Conservation (phyloP, 106 monocot species). For the Phalaenopsis aphrodite region DNA sequence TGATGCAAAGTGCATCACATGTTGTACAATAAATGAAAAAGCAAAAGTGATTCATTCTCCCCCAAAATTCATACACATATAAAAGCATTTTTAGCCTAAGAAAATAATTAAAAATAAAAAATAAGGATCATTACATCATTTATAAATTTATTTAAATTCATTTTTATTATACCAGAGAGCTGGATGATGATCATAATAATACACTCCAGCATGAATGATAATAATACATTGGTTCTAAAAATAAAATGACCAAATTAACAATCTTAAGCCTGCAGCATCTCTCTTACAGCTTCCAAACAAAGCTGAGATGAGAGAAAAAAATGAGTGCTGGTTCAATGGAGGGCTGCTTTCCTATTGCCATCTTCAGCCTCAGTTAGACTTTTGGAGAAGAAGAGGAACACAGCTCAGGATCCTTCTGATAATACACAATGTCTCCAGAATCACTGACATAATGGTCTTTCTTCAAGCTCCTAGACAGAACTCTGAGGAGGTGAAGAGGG, state of each 20-base stretch:
- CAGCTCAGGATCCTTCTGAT: conserved; percentile 46
- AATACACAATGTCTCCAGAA: conserved; percentile 72
- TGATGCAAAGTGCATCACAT: too few species aligned
- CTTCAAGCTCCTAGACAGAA: conserved; percentile 51
- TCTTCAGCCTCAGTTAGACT: background rate
- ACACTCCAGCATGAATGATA: background rate
- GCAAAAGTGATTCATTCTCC: too few species aligned
- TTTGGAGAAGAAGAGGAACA: background rate
- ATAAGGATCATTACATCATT: too few species aligned
- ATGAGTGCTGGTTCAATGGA: background rate
- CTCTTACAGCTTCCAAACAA: background rate
- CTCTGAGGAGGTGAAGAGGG: conserved; percentile 58
- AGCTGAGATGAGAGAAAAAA: background rate
- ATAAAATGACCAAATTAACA: background rate
- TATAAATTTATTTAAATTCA: too few species aligned
- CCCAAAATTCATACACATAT: too few species aligned
- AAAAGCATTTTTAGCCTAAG: too few species aligned
- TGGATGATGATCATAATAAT: too few species aligned
- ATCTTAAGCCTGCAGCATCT: background rate
- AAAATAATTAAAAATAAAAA: too few species aligned
- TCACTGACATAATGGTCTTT: conserved; percentile 72
- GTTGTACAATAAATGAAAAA: too few species aligned
- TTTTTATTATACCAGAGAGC: too few species aligned
- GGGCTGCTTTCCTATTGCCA: background rate
- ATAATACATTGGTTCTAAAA: background rate